Base-by-base conservation (phyloP, 1,139 yeast species). In the Debaryomyces udenii region DNA sequence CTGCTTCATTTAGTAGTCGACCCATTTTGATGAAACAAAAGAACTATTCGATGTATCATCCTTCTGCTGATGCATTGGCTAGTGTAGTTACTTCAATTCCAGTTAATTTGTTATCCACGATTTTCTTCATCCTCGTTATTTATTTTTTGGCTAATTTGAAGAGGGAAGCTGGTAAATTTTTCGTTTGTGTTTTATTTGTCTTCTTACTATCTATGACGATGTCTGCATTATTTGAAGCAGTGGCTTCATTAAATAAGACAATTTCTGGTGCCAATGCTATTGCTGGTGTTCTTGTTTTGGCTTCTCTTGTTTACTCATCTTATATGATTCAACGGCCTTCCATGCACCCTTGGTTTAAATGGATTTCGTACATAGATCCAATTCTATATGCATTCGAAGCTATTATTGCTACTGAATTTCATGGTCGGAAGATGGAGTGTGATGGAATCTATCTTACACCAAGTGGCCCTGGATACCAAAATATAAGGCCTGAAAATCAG, bases 341-440 rank as follows among this genome's bases (percentile, higher is more conserved):
- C 0, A 80, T 81, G 84, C 83, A 73, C 48, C 81, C 82, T 27
- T 80, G 85, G 84, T 79, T 80, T 52, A 74, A 76, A 55, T 81
- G 86, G 86, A 70, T 79, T 31, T 74, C 80, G 4, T 81, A 78
- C 52, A 63, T 79, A 42, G 66, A 81, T 49, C 86, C 86, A 3
- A 59, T 80, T 39, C 61, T 76, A 35, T 81, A 80, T 50, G 79
- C 76, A 6, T 81, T 78, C 44, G 85, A 81, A 53, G 66, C 80
- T 9, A 66, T 81, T 66, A 57, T 80, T 46, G 64, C 76, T 11
- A 65, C 71, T 30, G 86, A 81, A 51, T 80, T 81, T 51, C 83
- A 80, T 53, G 78, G 77, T 4, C 64, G 79, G 43, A 57, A 65
- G 35, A 78, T 80, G 81, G 62, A 61, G 18, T 81, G 87, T 65